Percentiles rank a stretch among this genome's conserved stretches.
These are phyloP conservation scores for Exophiala phaeomuriformis DNA, from an alignment of 2,329 filamentous ascomycete species.

Conservation along the genomic window DNA sequence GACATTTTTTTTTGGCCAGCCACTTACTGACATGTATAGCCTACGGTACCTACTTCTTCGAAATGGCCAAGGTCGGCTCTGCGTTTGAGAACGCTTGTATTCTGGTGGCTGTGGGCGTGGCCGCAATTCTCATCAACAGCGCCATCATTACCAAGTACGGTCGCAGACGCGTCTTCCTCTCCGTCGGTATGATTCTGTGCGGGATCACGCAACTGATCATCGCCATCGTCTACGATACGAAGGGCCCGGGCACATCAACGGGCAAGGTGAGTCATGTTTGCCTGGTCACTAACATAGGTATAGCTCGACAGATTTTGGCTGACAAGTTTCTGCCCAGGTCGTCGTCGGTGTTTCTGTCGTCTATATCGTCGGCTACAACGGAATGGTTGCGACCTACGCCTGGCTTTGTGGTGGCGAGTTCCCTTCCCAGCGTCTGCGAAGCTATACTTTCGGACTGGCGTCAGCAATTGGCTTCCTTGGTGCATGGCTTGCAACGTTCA, in stretches of 20 bases:
- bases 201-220: slow-evolving; percentile 50
- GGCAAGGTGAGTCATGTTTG: slow-evolving; percentile 23
- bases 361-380: slow-evolving; percentile 50
- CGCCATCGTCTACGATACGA: slow-evolving; percentile 46
- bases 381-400: slow-evolving; percentile 49
- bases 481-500: slow-evolving; percentile 53
- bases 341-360: slow-evolving; percentile 49
- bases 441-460: slow-evolving; percentile 51
- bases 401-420: slow-evolving; percentile 51
- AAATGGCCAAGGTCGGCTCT: slow-evolving; percentile 50
- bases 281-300: no score
- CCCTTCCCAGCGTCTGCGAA: slow-evolving; percentile 50
- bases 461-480: slow-evolving; percentile 49
- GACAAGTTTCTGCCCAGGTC: slow-evolving; percentile 30
- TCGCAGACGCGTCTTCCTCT: slow-evolving; percentile 48
- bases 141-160: slow-evolving; percentile 48
- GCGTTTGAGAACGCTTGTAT: slow-evolving; percentile 54
- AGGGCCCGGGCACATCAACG: slow-evolving; percentile 32
- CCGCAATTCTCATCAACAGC: slow-evolving; percentile 50
- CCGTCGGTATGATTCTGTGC: slow-evolving; percentile 46
- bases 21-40: slow-evolving; percentile 30
- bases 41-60: slow-evolving; percentile 54
- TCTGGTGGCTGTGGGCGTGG: slow-evolving; percentile 47
- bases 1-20: no score
- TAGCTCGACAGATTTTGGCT: no score